Conservation (phyloP, 441 rosid species). For the Pelargonium australe region DNA sequence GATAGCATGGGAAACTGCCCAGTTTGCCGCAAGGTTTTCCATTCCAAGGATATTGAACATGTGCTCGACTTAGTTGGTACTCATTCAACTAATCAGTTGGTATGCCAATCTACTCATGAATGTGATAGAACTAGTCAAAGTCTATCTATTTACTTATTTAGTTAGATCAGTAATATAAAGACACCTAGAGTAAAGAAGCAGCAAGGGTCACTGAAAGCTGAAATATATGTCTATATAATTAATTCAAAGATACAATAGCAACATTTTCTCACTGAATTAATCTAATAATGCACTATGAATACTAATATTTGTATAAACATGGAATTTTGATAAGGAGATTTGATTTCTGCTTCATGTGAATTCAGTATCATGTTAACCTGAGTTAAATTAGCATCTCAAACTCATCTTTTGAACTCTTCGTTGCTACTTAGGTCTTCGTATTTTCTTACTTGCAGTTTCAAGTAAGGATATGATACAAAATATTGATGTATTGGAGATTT, state of each 20-base stretch:
- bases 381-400: no score
- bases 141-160: neutral
- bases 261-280: neutral
- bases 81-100: slow-evolving; percentile 40
- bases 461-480: no score
- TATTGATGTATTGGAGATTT: no score
- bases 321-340: no score
- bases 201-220: neutral
- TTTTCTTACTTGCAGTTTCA: no score
- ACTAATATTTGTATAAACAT: no score
- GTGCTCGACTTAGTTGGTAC: slow-evolving; percentile 62
- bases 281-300: no score
- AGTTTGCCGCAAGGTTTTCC: slow-evolving; percentile 73
- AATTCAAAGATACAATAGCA: neutral
- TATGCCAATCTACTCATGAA: slow-evolving; percentile 20
- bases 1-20: slow-evolving; percentile 64
- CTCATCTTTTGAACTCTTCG: no score
- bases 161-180: neutral
- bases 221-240: no score
- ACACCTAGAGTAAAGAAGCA: neutral
- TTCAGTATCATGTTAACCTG: no score
- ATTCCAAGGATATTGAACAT: slow-evolving; percentile 61
- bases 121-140: slow-evolving; percentile 2
- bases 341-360: no score
- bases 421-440: no score